Conservation (phyloP, 306 rosid genomes). For the Corylus americana region DNA sequence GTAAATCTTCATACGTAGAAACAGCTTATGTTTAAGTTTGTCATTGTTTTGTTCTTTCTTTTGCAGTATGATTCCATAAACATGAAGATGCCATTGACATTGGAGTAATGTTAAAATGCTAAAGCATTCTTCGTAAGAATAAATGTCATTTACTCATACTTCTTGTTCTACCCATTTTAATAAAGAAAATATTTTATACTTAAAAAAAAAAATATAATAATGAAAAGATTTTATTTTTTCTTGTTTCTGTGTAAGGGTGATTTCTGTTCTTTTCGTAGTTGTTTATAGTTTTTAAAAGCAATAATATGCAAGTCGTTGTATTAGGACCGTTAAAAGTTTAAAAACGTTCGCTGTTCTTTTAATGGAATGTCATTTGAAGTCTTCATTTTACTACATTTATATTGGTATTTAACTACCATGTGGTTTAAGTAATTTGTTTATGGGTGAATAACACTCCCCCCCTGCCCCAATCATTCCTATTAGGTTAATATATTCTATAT, state of each 20-base stretch:
- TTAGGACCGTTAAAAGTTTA: not conserved
- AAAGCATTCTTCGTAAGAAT: conserved; percentile 14
- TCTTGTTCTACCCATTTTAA: not conserved
- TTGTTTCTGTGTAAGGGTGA: not conserved
- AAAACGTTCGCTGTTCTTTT: not conserved
- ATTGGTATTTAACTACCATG: not conserved
- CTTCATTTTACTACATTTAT: not conserved
- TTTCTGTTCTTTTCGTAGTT: not conserved
- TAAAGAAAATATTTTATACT: not conserved
- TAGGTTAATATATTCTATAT: conserved; percentile 16
- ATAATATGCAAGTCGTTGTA: not conserved
- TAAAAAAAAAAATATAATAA: too few relatives aligned
- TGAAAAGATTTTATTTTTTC: too few relatives aligned
- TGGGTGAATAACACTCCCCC: too few relatives aligned
- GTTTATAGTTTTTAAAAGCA: not conserved
- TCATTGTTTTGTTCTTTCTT: conserved; percentile 15
- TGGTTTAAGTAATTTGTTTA: not conserved
- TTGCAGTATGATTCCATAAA: conserved; percentile 11
- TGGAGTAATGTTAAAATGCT: conserved; percentile 16
- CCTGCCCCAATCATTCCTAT: not conserved
- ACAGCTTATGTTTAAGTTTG: conserved; percentile 11
- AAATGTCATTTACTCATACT: not conserved
- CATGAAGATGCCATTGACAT: not conserved
- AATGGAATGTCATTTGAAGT: not conserved
- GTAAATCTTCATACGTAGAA: conserved; percentile 51